These are phyloP conservation scores for Calonectria hawksworthii DNA, from an alignment of 2,329 filamentous ascomycete species.

Conservation along the genomic window DNA sequence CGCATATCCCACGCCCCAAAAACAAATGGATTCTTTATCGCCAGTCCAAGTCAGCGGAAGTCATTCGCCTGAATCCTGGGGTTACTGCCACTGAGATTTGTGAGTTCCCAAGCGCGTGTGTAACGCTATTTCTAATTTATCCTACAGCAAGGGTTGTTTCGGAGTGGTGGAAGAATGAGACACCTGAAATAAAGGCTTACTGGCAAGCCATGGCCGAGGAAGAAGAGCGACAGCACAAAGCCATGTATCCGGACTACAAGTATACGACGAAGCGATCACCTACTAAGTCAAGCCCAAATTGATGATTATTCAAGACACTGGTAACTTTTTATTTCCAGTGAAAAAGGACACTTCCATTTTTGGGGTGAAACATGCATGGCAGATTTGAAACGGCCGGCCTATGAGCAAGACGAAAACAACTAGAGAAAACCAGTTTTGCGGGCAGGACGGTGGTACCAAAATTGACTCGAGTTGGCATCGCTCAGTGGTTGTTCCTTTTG, in stretches of 20 bases:
- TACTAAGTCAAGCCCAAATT: conserved; percentile 20
- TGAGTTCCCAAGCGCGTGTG: conserved; percentile 35
- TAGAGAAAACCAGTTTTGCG: neutral
- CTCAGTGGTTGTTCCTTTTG: neutral
- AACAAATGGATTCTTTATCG: conserved; percentile 54
- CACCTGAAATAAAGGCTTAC: conserved; percentile 37
- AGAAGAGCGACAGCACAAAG: conserved; percentile 46
- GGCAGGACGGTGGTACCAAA: neutral
- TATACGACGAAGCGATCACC: conserved; percentile 30
- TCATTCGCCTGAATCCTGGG: conserved; percentile 40
- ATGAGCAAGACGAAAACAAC: too few relatives aligned
- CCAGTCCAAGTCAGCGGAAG: conserved; percentile 42
- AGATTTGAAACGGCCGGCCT: too few relatives aligned
- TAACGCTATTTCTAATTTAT: neutral
- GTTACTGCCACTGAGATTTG: conserved; percentile 49
- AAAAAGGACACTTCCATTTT: too few relatives aligned
- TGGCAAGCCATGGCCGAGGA: conserved; percentile 41
- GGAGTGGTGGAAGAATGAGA: conserved; percentile 47
- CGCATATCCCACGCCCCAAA: conserved; percentile 41
- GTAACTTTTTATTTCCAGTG: neutral
- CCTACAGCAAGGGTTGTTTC: conserved; percentile 45
- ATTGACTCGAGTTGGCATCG: neutral
- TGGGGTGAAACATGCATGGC: too few relatives aligned
- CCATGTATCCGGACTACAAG: conserved; percentile 46
- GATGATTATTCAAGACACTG: neutral